These are phyloP conservation scores for Phtheirospermum japonicum DNA, from an alignment of 257 asterid genomes.

Conservation along the genomic window DNA sequence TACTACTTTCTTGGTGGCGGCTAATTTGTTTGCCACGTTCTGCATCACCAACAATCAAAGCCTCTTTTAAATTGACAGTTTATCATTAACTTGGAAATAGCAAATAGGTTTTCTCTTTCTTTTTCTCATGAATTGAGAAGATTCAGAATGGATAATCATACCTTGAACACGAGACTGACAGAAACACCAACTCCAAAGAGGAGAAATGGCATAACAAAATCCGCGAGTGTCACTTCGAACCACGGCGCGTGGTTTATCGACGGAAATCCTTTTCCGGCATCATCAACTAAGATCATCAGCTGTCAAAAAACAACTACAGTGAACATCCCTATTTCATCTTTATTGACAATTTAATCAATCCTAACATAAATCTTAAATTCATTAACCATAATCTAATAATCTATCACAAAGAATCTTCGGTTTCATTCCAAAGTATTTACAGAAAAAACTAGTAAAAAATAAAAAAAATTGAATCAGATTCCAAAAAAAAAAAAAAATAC, in stretches of 20 bases:
- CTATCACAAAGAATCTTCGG: no score
- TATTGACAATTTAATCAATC: no score
- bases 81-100: background rate
- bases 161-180: conserved; percentile 80
- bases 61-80: conserved; percentile 5
- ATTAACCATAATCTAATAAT: no score
- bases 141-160: conserved; percentile 25
- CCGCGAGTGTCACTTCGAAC: conserved; percentile 91
- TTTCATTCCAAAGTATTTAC: no score
- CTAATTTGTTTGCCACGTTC: conserved; percentile 55
- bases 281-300: conserved; percentile 95
- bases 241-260: conserved; percentile 87
- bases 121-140: conserved; percentile 10
- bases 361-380: no score
- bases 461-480: no score
- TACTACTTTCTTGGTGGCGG: conserved; percentile 76
- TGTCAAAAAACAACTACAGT: no score
- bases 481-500: no score
- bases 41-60: conserved; percentile 36
- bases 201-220: conserved; percentile 93
- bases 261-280: conserved; percentile 89
- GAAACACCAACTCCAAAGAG: conserved; percentile 87
- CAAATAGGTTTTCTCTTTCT: no score
- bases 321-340: no score
- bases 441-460: no score